Evolutionary conservation across 2,329 filamentous ascomycete genomes (phyloP), one percentile per base, ranked within the genome.

Genomic region (Ilyonectria mors-panacis): DNA sequence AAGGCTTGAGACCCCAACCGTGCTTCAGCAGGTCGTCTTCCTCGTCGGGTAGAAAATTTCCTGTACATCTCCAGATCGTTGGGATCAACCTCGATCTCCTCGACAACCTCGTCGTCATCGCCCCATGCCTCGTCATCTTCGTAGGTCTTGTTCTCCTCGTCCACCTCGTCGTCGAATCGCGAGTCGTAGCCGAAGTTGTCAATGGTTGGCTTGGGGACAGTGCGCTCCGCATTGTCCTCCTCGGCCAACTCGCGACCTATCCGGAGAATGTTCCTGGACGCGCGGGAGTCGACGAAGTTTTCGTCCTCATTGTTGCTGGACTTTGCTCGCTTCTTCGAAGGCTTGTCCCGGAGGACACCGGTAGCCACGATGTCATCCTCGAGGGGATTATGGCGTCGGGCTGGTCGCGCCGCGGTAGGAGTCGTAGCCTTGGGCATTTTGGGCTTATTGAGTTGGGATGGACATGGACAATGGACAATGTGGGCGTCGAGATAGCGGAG

Each of bases 61-160:
- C 95, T 93, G 85, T 97, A 99, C 62, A 92, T 92, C 57, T 95
- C 94, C 69, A 97, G 86, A 72, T 99, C 96, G 67, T 92, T 90
- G 2, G 95, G 94, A 70, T 97, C 94, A 47, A 98, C 87, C 79
- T 98, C 95, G 72, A 93, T 84, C 70, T 92, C 89, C 72, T 93
- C 89, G 4, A 89, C 88, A 15, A 87, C 88, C 54, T 92, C 92
- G 39, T 94, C 93, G 37, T 95, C 93, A 53, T 94, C 92, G 28
- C 92, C 93, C 89, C 93, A 95, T 23, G 90, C 91, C 63, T 92
- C 84, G 56, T 90, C 88, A 13, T 90, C 88, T 17, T 85, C 86
- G 61, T 79, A 80, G 8, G 74, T 68, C 58, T 74, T 76, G 19
- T 81, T 80, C 26, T 84, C 84, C 12, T 86, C 83, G 45, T 85